Evolutionary conservation across 805 yeast genomes (phyloP).

Genomic region (Candida sphagnicola): DNA sequence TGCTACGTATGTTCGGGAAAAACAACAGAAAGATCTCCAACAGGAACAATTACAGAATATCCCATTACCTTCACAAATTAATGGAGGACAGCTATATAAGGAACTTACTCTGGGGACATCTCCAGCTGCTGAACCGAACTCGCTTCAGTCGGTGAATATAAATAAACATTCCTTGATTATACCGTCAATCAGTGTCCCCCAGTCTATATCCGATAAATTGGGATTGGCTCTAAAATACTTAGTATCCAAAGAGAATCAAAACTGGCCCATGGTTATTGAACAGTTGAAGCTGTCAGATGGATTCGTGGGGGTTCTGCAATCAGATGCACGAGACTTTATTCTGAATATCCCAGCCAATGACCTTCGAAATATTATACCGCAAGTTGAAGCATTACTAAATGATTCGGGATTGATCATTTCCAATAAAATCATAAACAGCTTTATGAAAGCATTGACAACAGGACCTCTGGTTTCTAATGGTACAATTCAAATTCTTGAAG

Average conservation of each 20-base stretch:
- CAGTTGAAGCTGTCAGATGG: constrained; percentile 35
- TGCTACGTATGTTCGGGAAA: constrained; percentile 17
- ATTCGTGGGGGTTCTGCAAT: constrained; percentile 22
- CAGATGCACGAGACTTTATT: constrained; percentile 35
- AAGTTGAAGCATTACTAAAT: constrained; percentile 32
- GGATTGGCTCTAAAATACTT: constrained; percentile 39
- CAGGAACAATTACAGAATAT: constrained; percentile 10
- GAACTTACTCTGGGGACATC: not conserved
- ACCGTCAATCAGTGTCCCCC: constrained; percentile 31
- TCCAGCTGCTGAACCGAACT: not conserved
- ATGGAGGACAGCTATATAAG: constrained; percentile 10
- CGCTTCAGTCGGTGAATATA: not conserved
- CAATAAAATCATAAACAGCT: constrained; percentile 29
- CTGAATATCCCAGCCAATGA: constrained; percentile 38
- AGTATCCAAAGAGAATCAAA: constrained; percentile 33
- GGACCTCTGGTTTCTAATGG: constrained; percentile 17
- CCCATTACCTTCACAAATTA: constrained; percentile 16
- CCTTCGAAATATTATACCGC: constrained; percentile 28
- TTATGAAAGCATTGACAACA: constrained; percentile 32
- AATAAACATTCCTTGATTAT: constrained; percentile 11
- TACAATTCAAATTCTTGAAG: constrained; percentile 26
- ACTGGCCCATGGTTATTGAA: constrained; percentile 46
- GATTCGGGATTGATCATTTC: constrained; percentile 29
- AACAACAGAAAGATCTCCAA: constrained; percentile 15
- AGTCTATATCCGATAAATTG: constrained; percentile 28